Conservation (phyloP, 352 stramenopile species). For the Globisporangium carolinianum region DNA sequence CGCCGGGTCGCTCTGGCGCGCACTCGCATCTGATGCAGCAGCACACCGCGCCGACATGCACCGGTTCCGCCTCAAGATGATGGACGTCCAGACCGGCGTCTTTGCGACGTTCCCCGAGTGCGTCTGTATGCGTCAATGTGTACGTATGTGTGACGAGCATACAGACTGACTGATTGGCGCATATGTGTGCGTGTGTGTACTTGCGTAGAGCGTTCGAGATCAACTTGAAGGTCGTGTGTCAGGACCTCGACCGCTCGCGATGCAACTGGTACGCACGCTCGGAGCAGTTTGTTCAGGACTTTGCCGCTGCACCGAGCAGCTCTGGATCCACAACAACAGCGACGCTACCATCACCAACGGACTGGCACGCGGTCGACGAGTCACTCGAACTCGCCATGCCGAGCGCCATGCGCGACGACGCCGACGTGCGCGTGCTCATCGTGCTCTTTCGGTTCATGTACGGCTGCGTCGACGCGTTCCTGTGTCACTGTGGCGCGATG, state of each 20-base stretch:
- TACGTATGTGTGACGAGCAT: too few relatives aligned
- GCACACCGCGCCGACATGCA: conserved; percentile 22
- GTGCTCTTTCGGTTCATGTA: conserved; percentile 82
- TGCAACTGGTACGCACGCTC: conserved; percentile 52
- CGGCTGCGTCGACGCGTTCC: conserved; percentile 64
- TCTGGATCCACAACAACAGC: neutral
- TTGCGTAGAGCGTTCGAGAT: conserved; percentile 57
- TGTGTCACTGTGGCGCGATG: conserved; percentile 73
- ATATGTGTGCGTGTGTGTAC: neutral
- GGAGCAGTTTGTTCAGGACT: conserved; percentile 40
- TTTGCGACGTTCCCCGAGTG: conserved; percentile 67
- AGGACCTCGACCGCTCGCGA: conserved; percentile 39
- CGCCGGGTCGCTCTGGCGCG: conserved; percentile 32
- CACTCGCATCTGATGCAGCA: conserved; percentile 9
- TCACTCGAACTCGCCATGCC: conserved; percentile 18
- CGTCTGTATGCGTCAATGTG: conserved; percentile 10
- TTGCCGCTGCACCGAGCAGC: conserved; percentile 6
- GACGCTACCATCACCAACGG: neutral
- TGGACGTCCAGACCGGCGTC: conserved; percentile 49
- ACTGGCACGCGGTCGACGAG: conserved; percentile 42
- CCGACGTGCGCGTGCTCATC: conserved; percentile 20
- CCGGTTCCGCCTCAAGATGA: conserved; percentile 45
- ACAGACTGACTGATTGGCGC: too few relatives aligned
- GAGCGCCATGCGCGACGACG: conserved; percentile 11
- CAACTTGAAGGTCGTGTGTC: conserved; percentile 48